These are phyloP conservation scores for Setomelanomma holmii DNA, from an alignment of 2,329 filamentous ascomycete species.

Conservation along the genomic window DNA sequence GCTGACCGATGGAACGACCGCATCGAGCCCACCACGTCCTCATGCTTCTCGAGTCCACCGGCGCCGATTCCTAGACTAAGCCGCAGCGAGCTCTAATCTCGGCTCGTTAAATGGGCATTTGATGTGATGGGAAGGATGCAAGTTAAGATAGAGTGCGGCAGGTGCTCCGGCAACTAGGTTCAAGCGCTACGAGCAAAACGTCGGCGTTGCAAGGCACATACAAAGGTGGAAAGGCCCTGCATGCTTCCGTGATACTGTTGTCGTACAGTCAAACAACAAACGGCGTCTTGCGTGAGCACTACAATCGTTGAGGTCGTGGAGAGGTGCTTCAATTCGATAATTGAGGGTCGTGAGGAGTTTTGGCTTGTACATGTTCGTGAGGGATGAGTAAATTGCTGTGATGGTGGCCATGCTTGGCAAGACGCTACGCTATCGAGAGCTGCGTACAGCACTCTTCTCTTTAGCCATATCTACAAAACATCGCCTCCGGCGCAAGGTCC, in stretches of 20 bases:
- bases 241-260: conserved; percentile 7
- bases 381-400: background rate
- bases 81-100: conserved; percentile 7
- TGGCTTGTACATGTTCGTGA: conserved; percentile 4
- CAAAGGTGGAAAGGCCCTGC: conserved; percentile 6
- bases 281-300: background rate
- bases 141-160: conserved; percentile 10
- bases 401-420: conserved; percentile 6
- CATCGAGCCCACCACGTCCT: conserved; percentile 7
- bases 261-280: background rate
- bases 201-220: conserved; percentile 4
- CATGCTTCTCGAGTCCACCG: conserved; percentile 9
- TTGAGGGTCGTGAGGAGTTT: background rate
- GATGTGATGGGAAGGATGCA: too few species aligned
- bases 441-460: conserved; percentile 10
- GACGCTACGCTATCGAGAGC: conserved; percentile 9
- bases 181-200: conserved; percentile 8
- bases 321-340: background rate
- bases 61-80: conserved; percentile 9
- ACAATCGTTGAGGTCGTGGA: background rate
- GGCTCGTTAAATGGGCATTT: conserved; percentile 2
- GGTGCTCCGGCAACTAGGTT: conserved; percentile 8
- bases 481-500: conserved; percentile 9
- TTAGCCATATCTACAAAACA: conserved; percentile 12
- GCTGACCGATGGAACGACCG: conserved; percentile 7